Evolutionary conservation across 306 rosid species (phyloP).

Genomic region (Citrullus mucosospermus): DNA sequence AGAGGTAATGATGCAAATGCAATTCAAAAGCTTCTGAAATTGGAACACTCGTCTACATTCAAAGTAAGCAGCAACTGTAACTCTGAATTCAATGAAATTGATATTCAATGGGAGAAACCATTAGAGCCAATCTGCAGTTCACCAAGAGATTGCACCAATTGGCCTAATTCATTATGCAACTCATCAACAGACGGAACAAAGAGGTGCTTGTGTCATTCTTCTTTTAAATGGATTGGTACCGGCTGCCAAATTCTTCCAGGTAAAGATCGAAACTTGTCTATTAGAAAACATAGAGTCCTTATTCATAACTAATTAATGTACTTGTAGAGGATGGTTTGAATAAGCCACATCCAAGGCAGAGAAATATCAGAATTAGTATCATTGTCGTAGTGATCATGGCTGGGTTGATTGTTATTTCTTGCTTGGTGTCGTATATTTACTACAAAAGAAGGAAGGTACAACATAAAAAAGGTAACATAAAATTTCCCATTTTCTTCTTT

Average conservation of each 20-base stretch:
- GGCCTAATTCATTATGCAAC: conserved; percentile 27
- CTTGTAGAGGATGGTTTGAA: background rate
- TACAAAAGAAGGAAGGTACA: background rate
- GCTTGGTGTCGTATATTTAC: background rate
- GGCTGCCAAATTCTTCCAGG: conserved; percentile 9
- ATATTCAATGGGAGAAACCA: conserved; percentile 20
- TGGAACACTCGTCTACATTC: conserved; percentile 6
- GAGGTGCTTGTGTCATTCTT: conserved; percentile 22
- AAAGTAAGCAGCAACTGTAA: background rate
- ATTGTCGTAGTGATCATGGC: background rate
- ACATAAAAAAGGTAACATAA: conserved; percentile 1
- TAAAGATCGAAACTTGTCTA: background rate
- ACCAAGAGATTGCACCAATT: conserved; percentile 8
- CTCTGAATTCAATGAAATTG: background rate
- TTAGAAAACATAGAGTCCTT: no score
- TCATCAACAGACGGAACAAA: background rate
- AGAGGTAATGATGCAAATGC: background rate
- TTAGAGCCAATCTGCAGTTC: conserved; percentile 17
- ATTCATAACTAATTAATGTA: no score
- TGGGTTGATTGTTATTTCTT: background rate
- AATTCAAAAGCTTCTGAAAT: background rate
- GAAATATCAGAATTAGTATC: background rate
- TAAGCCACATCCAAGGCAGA: background rate
- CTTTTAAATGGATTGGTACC: conserved; percentile 14
- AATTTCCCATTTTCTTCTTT: background rate